phyloP scores from a whole-genome alignment of 2,329 filamentous ascomycete species.

The Ophiosphaerella korrae region DNA sequence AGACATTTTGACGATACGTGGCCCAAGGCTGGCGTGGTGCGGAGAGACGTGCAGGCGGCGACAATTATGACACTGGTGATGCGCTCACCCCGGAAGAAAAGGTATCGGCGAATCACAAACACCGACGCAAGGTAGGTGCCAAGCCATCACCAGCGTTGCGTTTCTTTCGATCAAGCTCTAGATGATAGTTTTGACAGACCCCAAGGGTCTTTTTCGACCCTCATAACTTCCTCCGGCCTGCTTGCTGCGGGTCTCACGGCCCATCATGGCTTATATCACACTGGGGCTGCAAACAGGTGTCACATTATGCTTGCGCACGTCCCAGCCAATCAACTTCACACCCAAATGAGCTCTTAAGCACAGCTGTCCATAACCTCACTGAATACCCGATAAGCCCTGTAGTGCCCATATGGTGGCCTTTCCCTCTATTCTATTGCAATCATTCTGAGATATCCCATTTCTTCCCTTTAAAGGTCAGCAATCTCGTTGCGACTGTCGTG shows the following conservation, averaged over 20 bases:
- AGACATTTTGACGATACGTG: slow-evolving; percentile 32
- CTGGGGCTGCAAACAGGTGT: slow-evolving; percentile 18
- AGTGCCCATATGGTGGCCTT: slow-evolving; percentile 28
- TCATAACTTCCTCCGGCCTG: background rate
- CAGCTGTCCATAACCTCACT: slow-evolving; percentile 45
- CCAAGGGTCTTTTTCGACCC: background rate
- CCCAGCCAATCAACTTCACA: slow-evolving; percentile 36
- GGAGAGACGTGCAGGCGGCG: slow-evolving; percentile 34
- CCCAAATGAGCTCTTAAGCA: slow-evolving; percentile 34
- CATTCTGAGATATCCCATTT: slow-evolving; percentile 37
- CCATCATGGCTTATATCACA: slow-evolving; percentile 14
- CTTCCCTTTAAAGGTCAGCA: slow-evolving; percentile 9
- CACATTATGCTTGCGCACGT: slow-evolving; percentile 31
- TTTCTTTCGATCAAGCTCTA: slow-evolving; percentile 1
- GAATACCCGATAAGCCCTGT: slow-evolving; percentile 13
- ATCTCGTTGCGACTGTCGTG: slow-evolving; percentile 19
- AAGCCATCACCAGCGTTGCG: slow-evolving; percentile 17
- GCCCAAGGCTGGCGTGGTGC: slow-evolving; percentile 38
- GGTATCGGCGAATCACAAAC: slow-evolving; percentile 32
- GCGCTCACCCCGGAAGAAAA: slow-evolving; percentile 33
- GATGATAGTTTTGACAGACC: background rate
- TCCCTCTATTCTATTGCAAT: slow-evolving; percentile 20
- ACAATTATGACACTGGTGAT: slow-evolving; percentile 25
- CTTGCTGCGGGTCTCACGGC: background rate
- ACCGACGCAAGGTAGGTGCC: slow-evolving; percentile 26